Conservation (phyloP, 345 rosid genomes). For the Salix suchowensis region DNA sequence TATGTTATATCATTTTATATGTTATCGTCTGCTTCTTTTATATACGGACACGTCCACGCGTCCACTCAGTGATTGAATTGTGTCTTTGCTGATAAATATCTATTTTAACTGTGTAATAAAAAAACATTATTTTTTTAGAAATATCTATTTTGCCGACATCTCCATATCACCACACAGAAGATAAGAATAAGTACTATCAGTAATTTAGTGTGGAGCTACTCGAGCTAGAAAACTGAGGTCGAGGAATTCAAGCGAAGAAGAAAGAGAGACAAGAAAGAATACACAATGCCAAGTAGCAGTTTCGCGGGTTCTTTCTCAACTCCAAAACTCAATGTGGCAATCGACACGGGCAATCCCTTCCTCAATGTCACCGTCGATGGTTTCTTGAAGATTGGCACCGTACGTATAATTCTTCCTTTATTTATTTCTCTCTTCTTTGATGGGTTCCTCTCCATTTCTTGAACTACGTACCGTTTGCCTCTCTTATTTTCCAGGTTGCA, state of each 20-base stretch:
- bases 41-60: too few relatives aligned
- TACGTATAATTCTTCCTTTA: slow-evolving; percentile 15
- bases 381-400: slow-evolving; percentile 82
- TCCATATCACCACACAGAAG: too few relatives aligned
- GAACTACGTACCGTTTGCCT: too few relatives aligned
- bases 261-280: slow-evolving; percentile 17
- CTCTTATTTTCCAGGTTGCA: slow-evolving; percentile 49
- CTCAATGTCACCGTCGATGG: slow-evolving; percentile 74
- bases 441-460: neutral
- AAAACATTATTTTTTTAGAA: too few relatives aligned
- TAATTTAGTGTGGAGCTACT: too few relatives aligned
- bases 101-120: too few relatives aligned
- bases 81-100: too few relatives aligned
- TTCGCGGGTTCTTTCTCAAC: slow-evolving; percentile 49
- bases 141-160: too few relatives aligned
- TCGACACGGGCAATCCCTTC: slow-evolving; percentile 69
- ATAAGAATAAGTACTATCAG: too few relatives aligned
- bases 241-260: neutral
- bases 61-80: too few relatives aligned
- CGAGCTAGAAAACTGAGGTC: neutral
- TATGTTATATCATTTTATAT: too few relatives aligned
- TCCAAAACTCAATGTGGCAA: slow-evolving; percentile 57
- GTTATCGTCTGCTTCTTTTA: too few relatives aligned
- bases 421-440: neutral
- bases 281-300: slow-evolving; percentile 59